A percentile compares a stretch with the other conserved stretches of the same genome.
Conservation (phyloP, 1,284 basidiomycete species). For the Apiotrichum veenhuisii region DNA sequence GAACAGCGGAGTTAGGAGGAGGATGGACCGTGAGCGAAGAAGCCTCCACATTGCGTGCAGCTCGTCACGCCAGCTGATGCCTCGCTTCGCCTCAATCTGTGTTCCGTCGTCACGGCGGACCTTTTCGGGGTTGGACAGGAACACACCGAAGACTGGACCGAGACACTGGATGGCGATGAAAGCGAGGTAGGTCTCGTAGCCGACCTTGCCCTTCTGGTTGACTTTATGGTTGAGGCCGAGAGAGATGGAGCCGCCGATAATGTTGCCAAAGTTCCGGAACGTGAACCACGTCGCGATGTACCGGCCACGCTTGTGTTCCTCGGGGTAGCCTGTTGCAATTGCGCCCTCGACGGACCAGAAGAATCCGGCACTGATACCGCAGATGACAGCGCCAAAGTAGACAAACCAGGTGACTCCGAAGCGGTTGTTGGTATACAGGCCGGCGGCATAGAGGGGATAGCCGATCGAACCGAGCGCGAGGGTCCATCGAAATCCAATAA, state of each 20-base stretch:
- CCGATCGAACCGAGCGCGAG: constrained; percentile 21
- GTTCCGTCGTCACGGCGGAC: constrained; percentile 8
- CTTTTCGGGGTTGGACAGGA: constrained; percentile 11
- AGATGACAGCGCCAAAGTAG: constrained; percentile 30
- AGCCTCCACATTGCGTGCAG: background rate
- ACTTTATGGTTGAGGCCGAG: constrained; percentile 30
- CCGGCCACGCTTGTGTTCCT: constrained; percentile 27
- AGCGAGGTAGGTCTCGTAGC: constrained; percentile 21
- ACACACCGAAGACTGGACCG: background rate
- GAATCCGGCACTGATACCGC: constrained; percentile 37
- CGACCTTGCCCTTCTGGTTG: constrained; percentile 9
- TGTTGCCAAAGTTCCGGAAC: constrained; percentile 34
- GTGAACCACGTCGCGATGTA: constrained; percentile 39
- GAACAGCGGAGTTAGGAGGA: constrained; percentile 6
- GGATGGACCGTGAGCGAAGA: background rate
- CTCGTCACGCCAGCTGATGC: background rate
- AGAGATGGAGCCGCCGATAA: constrained; percentile 41
- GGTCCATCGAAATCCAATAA: constrained; percentile 5
- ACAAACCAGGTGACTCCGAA: constrained; percentile 29
- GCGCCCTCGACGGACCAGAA: constrained; percentile 34
- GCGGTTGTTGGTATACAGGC: constrained; percentile 34
- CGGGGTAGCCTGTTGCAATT: constrained; percentile 36
- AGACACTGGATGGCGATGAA: constrained; percentile 30
- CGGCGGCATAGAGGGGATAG: constrained; percentile 37
- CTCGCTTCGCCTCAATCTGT: background rate